Evolutionary conservation across 192 early-diverging fungal species (phyloP).

Genomic region (Backusella westeae): DNA sequence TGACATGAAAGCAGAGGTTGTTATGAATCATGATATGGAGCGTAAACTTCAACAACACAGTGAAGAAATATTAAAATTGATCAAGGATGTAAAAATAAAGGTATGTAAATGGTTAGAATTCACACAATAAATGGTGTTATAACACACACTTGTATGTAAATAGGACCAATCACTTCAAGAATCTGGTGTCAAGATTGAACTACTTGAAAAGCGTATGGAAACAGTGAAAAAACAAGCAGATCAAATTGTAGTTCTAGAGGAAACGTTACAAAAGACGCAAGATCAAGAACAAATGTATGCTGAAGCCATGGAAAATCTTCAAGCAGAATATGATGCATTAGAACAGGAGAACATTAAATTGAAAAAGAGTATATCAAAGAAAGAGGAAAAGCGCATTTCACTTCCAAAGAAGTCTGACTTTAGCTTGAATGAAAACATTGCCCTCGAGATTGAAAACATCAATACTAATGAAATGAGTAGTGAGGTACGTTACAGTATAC

Average conservation of each 20-base stretch:
- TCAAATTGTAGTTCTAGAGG: conserved; percentile 57
- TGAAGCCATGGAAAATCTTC: conserved; percentile 66
- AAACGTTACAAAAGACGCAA: conserved; percentile 51
- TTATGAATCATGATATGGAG: conserved; percentile 79
- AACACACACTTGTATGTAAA: background rate
- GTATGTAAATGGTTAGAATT: conserved; percentile 22
- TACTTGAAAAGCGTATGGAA: conserved; percentile 78
- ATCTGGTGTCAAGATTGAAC: conserved; percentile 66
- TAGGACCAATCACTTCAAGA: conserved; percentile 79
- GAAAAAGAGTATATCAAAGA: conserved; percentile 33
- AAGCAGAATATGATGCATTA: conserved; percentile 65
- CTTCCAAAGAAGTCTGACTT: conserved; percentile 18
- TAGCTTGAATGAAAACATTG: background rate
- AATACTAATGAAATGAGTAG: background rate
- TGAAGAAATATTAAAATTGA: conserved; percentile 77
- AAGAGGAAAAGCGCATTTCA: conserved; percentile 23
- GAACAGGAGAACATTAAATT: conserved; percentile 64
- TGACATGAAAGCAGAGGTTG: conserved; percentile 75
- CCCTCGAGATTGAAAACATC: background rate
- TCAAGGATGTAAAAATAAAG: conserved; percentile 77
- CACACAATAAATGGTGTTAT: background rate
- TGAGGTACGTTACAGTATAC: background rate
- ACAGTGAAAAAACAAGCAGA: conserved; percentile 63
- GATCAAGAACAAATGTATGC: conserved; percentile 67
- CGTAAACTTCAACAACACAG: conserved; percentile 70